phyloP scores from a whole-genome alignment of 495 filamentous ascomycete genomes.

The Penicillium goetzii region DNA sequence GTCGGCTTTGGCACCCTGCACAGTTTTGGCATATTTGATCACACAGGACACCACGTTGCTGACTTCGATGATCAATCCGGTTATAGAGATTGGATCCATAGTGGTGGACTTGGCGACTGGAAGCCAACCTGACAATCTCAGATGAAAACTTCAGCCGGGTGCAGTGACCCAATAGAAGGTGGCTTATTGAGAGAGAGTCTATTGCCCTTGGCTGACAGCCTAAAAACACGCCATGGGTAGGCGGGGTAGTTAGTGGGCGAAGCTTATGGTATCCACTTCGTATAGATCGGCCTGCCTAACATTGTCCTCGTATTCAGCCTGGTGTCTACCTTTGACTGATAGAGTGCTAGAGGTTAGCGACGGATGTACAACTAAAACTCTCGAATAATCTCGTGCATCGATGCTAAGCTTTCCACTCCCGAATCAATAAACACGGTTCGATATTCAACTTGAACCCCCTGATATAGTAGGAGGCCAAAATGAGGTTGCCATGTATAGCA shows the following conservation, averaged over 20 bases:
- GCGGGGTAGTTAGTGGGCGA: conserved; percentile 17
- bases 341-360: background rate
- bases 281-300: background rate
- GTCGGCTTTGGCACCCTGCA: conserved; percentile 24
- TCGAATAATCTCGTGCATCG: background rate
- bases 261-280: conserved; percentile 4
- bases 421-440: too few relatives aligned
- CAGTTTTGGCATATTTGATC: conserved; percentile 28
- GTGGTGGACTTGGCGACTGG: background rate
- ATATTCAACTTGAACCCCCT: too few relatives aligned
- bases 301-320: background rate
- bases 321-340: background rate
- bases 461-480: too few relatives aligned
- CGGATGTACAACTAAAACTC: background rate
- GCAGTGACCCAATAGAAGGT: background rate
- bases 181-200: background rate
- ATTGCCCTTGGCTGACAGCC: background rate
- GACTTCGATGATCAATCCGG: conserved; percentile 23
- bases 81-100: conserved; percentile 30
- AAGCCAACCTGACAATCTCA: background rate
- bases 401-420: background rate
- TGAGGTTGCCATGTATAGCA: too few relatives aligned
- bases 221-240: background rate
- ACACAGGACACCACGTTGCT: conserved; percentile 20
- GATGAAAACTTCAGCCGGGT: background rate